Evolutionary conservation across 805 yeast genomes (phyloP).

Genomic region (Yarrowia divulgata): DNA sequence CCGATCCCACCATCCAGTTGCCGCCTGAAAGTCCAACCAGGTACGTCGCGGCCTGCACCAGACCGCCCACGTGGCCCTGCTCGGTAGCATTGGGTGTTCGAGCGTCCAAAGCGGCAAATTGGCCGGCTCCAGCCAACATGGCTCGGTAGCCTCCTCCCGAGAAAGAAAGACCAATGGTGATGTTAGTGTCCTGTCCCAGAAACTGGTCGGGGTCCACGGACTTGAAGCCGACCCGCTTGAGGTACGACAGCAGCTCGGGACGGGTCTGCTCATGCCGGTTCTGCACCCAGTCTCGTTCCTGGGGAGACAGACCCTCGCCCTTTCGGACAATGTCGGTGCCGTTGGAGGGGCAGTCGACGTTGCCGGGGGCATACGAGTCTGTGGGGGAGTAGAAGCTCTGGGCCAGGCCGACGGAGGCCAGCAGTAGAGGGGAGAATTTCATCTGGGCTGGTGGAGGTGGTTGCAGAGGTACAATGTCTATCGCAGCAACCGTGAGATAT

Average conservation of each 20-base stretch:
- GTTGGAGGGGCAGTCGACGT: slow-evolving; percentile 55
- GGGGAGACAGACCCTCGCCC: slow-evolving; percentile 47
- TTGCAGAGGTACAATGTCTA: too few relatives aligned
- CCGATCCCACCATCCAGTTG: slow-evolving; percentile 75
- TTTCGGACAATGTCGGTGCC: slow-evolving; percentile 47
- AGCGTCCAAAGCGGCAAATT: slow-evolving; percentile 77
- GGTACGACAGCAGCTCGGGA: slow-evolving; percentile 62
- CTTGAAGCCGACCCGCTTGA: slow-evolving; percentile 56
- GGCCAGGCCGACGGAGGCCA: slow-evolving; percentile 27
- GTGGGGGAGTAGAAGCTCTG: slow-evolving; percentile 49
- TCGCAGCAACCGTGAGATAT: slow-evolving; percentile 33
- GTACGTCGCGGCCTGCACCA: slow-evolving; percentile 72
- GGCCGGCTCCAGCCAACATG: slow-evolving; percentile 83
- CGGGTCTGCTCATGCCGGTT: slow-evolving; percentile 50
- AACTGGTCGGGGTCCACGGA: slow-evolving; percentile 74
- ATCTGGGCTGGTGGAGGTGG: too few relatives aligned
- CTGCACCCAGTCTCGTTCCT: slow-evolving; percentile 49
- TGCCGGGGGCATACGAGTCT: slow-evolving; percentile 57
- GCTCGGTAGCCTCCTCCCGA: slow-evolving; percentile 95
- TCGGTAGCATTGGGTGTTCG: slow-evolving; percentile 67
- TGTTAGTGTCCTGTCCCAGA: slow-evolving; percentile 58
- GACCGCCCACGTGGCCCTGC: slow-evolving; percentile 74
- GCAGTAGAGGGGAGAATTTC: slow-evolving; percentile 20
- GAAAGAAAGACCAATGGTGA: slow-evolving; percentile 57
- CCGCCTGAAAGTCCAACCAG: slow-evolving; percentile 84